phyloP scores from a whole-genome alignment of 345 rosid genomes.

The Kernera saxatilis region DNA sequence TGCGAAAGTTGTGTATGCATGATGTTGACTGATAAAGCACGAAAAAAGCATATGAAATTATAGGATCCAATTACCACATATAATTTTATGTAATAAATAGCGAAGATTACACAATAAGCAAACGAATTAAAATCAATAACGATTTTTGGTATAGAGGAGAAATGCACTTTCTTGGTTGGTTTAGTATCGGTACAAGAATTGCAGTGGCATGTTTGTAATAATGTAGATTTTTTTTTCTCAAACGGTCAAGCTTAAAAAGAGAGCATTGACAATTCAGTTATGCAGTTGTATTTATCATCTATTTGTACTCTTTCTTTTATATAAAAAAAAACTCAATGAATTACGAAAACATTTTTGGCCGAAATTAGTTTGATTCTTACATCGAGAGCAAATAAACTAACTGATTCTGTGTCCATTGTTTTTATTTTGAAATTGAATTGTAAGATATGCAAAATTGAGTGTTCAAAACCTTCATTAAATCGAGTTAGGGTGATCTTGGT shows the following conservation, averaged over 20 bases:
- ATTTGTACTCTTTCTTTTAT: too few relatives aligned
- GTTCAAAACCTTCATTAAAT: too few relatives aligned
- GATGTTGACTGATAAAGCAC: slow-evolving; percentile 22
- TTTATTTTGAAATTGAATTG: neutral
- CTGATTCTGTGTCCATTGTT: neutral
- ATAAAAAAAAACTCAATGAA: too few relatives aligned
- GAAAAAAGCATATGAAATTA: neutral
- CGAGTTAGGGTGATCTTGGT: too few relatives aligned
- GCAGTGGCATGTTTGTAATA: neutral
- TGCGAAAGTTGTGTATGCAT: slow-evolving; percentile 9
- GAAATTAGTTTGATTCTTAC: neutral
- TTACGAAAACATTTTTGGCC: neutral
- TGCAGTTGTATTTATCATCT: too few relatives aligned
- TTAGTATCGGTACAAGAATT: neutral
- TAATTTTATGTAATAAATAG: neutral
- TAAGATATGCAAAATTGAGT: neutral
- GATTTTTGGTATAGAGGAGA: neutral
- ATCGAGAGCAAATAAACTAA: neutral
- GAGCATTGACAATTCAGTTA: neutral
- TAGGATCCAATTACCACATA: neutral
- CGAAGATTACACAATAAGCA: neutral
- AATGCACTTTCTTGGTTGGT: neutral
- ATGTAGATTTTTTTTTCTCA: too few relatives aligned
- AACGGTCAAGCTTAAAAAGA: neutral
- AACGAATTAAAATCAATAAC: neutral